Conservation (phyloP, 345 rosid genomes). For the Boechera divaricarpa region DNA sequence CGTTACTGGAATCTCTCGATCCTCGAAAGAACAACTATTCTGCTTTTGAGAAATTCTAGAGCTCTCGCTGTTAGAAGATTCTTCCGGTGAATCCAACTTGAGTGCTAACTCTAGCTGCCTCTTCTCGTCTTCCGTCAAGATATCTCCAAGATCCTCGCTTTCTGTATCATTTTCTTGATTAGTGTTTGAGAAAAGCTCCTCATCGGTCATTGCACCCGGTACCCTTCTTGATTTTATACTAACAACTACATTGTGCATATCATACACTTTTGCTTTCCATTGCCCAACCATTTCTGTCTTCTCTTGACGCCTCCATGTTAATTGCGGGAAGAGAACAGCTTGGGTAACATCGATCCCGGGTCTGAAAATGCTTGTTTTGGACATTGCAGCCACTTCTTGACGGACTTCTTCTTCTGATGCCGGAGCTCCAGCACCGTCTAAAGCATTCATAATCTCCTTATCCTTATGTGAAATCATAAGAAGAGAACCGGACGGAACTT, state of each 20-base stretch:
- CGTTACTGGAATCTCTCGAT: constrained; percentile 77
- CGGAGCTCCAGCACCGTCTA: constrained; percentile 93
- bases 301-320: constrained; percentile 97
- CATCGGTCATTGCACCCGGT: constrained; percentile 98
- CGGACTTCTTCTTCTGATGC: constrained; percentile 89
- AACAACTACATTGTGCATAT: constrained; percentile 98
- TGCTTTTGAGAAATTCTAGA: constrained; percentile 58
- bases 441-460: constrained; percentile 95
- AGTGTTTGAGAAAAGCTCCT: constrained; percentile 57
- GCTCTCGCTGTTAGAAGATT: constrained; percentile 58
- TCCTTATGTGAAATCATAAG: constrained; percentile 97
- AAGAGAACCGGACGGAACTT: constrained; percentile 78
- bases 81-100: constrained; percentile 69
- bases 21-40: constrained; percentile 52
- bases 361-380: constrained; percentile 93
- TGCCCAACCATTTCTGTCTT: constrained; percentile 86
- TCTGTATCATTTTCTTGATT: constrained; percentile 79
- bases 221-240: constrained; percentile 95
- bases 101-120: constrained; percentile 90
- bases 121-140: constrained; percentile 91
- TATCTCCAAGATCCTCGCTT: constrained; percentile 80
- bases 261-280: constrained; percentile 97
- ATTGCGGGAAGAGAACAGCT: constrained; percentile 92
- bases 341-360: constrained; percentile 98
- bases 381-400: constrained; percentile 97